phyloP scores from a whole-genome alignment of 176 grass and related monocot species.

The Eragrostis nindensis region DNA sequence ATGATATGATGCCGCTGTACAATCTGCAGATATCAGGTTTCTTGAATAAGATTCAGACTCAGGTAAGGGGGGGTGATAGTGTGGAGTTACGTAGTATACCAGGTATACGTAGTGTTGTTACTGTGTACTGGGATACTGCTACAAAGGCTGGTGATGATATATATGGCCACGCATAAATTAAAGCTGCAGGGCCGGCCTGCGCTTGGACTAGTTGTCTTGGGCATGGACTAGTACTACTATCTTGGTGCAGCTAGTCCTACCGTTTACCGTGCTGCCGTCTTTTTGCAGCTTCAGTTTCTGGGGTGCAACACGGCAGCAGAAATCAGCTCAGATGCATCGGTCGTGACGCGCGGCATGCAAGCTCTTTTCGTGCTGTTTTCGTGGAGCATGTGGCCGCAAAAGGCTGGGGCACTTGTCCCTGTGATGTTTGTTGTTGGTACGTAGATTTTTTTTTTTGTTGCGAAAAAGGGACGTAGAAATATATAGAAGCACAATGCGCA shows the following conservation, averaged over 20 bases:
- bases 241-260: background rate
- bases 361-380: constrained; percentile 29
- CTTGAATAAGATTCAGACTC: background rate
- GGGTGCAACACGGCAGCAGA: constrained; percentile 1
- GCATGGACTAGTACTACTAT: constrained; percentile 1
- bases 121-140: background rate
- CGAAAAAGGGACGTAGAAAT: too few relatives aligned
- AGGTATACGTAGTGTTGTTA: background rate
- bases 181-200: constrained; percentile 44
- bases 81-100: background rate
- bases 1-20: background rate
- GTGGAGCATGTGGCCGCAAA: constrained; percentile 35
- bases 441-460: too few relatives aligned
- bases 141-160: background rate
- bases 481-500: background rate
- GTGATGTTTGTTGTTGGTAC: constrained; percentile 7
- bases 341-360: background rate
- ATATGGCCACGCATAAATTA: constrained; percentile 26
- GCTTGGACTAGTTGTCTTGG: constrained; percentile 48
- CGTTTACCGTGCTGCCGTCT: constrained; percentile 11
- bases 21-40: background rate
- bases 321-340: constrained; percentile 22
- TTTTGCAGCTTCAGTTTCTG: constrained; percentile 47
- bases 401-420: constrained; percentile 49
- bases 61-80: background rate